These are phyloP conservation scores for Backusella luteola DNA, from an alignment of 192 early-diverging fungal species.

Conservation along the genomic window DNA sequence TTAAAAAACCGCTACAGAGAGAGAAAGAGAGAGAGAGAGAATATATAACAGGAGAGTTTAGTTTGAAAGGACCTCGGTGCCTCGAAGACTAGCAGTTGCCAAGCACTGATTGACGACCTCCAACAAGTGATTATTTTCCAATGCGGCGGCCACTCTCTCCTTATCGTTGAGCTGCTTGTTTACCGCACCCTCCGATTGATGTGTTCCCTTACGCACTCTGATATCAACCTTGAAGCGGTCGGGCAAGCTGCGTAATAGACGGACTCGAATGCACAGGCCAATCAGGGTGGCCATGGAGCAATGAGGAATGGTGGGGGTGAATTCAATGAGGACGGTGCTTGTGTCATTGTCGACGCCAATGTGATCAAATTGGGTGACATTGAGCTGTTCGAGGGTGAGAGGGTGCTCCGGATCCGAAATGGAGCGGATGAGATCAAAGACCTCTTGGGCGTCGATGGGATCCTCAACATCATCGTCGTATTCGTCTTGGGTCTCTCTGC, in stretches of 20 bases:
- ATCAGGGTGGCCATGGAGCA: slow-evolving; percentile 99
- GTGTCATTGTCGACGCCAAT: slow-evolving; percentile 73
- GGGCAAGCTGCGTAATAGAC: slow-evolving; percentile 83
- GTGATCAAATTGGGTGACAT: slow-evolving; percentile 87
- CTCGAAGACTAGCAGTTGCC: slow-evolving; percentile 50
- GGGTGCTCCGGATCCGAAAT: slow-evolving; percentile 99
- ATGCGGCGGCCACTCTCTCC: slow-evolving; percentile 95
- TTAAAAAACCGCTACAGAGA: neutral
- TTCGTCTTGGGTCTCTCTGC: slow-evolving; percentile 53
- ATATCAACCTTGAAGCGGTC: slow-evolving; percentile 95
- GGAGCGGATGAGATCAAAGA: slow-evolving; percentile 93
- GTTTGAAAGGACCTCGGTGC: slow-evolving; percentile 9
- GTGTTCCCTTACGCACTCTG: slow-evolving; percentile 85
- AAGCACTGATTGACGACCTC: slow-evolving; percentile 95
- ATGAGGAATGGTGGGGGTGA: slow-evolving; percentile 98
- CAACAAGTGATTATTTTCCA: slow-evolving; percentile 92
- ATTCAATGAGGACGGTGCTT: slow-evolving; percentile 75
- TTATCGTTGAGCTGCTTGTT: slow-evolving; percentile 99
- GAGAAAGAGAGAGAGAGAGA: neutral
- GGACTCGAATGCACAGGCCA: slow-evolving; percentile 94
- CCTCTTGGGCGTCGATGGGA: slow-evolving; percentile 81
- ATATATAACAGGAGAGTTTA: neutral
- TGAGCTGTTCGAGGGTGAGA: slow-evolving; percentile 94
- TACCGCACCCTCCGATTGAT: slow-evolving; percentile 92
- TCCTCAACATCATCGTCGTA: slow-evolving; percentile 73